A percentile compares a stretch with the other conserved stretches of the same genome.
phyloP scores from a whole-genome alignment of 2,329 filamentous ascomycete species.

The Ophiostoma ips region DNA sequence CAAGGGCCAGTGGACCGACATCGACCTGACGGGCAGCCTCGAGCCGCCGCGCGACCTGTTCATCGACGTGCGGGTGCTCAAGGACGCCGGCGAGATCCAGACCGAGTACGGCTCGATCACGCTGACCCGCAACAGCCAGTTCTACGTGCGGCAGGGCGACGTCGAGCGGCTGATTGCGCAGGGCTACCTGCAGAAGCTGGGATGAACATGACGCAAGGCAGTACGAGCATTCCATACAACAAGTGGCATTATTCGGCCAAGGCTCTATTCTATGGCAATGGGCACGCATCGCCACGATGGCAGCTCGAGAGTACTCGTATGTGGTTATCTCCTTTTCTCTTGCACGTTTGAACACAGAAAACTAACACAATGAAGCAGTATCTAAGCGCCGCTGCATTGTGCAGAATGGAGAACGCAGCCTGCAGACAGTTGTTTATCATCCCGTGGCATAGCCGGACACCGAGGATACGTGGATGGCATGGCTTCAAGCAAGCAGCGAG shows the following conservation, averaged over 20 bases:
- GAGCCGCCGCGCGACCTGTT: conserved; percentile 93
- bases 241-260: background rate
- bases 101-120: conserved; percentile 98
- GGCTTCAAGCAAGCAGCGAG: too few species aligned
- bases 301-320: too few species aligned
- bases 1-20: conserved; percentile 96
- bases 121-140: conserved; percentile 94
- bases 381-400: too few species aligned
- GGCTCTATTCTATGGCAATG: too few species aligned
- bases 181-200: conserved; percentile 83
- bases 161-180: conserved; percentile 89
- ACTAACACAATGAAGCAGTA: too few species aligned
- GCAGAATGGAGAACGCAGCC: too few species aligned
- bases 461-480: too few species aligned
- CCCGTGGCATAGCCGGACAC: too few species aligned
- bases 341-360: too few species aligned
- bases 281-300: too few species aligned
- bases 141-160: conserved; percentile 90
- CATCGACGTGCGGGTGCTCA: conserved; percentile 89
- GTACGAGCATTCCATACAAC: background rate
- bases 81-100: conserved; percentile 95
- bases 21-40: conserved; percentile 85
- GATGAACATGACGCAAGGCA: conserved; percentile 29
- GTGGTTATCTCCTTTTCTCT: too few species aligned
- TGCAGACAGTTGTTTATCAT: too few species aligned